phyloP scores from a whole-genome alignment of 176 grass and related monocot genomes.

The Phoenix roebelenii region DNA sequence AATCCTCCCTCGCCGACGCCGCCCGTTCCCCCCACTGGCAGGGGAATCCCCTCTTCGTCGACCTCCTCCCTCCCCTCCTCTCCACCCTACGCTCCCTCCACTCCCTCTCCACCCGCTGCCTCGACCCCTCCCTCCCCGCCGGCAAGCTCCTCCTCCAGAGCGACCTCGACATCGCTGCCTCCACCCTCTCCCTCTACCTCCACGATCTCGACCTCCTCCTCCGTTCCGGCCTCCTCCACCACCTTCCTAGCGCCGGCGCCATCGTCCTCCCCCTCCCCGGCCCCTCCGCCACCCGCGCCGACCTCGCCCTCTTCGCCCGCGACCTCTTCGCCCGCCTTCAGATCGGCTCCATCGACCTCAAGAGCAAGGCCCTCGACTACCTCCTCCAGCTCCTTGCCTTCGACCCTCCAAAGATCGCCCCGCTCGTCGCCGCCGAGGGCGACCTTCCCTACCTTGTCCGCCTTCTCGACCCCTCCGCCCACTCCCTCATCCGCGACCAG shows the following conservation, averaged over 20 bases:
- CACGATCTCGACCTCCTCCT: conserved; percentile 41
- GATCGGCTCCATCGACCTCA: conserved; percentile 73
- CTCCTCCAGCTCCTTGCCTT: conserved; percentile 46
- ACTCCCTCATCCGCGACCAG: conserved; percentile 52
- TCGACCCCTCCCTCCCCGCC: conserved; percentile 44
- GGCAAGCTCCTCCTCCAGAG: conserved; percentile 63
- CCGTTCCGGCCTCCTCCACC: conserved; percentile 12
- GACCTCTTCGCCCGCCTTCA: conserved; percentile 75
- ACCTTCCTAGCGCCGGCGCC: conserved; percentile 25
- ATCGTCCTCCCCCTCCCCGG: conserved; percentile 60
- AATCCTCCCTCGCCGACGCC: conserved; percentile 35
- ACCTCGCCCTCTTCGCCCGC: conserved; percentile 59
- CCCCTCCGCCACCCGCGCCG: conserved; percentile 32
- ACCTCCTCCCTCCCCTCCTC: conserved; percentile 38
- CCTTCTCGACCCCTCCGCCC: conserved; percentile 60
- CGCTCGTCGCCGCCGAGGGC: conserved; percentile 41
- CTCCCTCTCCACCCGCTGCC: conserved; percentile 43
- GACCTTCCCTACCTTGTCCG: conserved; percentile 52
- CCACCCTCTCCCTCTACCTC: conserved; percentile 56
- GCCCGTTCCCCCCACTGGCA: conserved; percentile 27
- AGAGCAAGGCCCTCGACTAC: conserved; percentile 60
- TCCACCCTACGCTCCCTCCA: conserved; percentile 41
- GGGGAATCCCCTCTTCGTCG: conserved; percentile 47
- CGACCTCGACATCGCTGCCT: conserved; percentile 64
- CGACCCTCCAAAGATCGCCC: conserved; percentile 34